Evolutionary conservation across 768 basidiomycete genomes (phyloP).

Genomic region (Termitomyces heimii): DNA sequence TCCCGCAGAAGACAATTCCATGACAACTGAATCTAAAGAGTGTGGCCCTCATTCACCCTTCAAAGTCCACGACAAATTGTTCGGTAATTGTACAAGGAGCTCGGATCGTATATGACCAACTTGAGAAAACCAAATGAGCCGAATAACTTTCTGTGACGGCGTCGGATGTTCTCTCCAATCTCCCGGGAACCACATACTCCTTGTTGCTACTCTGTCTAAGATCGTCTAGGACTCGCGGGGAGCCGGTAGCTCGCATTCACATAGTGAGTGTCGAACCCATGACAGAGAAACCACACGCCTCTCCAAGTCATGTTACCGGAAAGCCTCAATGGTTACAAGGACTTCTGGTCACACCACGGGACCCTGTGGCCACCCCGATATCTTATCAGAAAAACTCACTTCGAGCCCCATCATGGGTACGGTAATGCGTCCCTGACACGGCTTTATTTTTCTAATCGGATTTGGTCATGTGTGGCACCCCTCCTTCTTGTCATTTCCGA

Average conservation of each 20-base stretch:
- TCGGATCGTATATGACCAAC: neutral
- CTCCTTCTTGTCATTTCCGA: neutral
- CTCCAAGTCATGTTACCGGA: neutral
- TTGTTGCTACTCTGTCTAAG: too few relatives aligned
- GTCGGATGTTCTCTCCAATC: neutral
- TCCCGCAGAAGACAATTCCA: too few relatives aligned
- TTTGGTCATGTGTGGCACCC: constrained; percentile 13
- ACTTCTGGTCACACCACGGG: neutral
- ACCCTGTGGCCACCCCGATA: neutral
- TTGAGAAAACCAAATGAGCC: neutral
- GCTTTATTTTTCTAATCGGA: neutral
- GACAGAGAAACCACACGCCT: neutral
- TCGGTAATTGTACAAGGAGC: neutral
- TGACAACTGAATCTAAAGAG: too few relatives aligned
- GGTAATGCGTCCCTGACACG: neutral
- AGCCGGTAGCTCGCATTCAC: too few relatives aligned
- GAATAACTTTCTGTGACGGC: neutral
- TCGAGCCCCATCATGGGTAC: too few relatives aligned
- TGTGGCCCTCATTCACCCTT: too few relatives aligned
- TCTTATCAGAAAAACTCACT: neutral
- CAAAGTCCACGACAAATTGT: neutral
- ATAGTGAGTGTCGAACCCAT: too few relatives aligned
- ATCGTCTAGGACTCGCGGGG: too few relatives aligned
- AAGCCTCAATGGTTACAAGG: neutral
- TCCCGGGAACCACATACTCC: neutral